These are phyloP conservation scores for Cyclanthera cordifolia DNA, from an alignment of 306 rosid species.

Conservation along the genomic window DNA sequence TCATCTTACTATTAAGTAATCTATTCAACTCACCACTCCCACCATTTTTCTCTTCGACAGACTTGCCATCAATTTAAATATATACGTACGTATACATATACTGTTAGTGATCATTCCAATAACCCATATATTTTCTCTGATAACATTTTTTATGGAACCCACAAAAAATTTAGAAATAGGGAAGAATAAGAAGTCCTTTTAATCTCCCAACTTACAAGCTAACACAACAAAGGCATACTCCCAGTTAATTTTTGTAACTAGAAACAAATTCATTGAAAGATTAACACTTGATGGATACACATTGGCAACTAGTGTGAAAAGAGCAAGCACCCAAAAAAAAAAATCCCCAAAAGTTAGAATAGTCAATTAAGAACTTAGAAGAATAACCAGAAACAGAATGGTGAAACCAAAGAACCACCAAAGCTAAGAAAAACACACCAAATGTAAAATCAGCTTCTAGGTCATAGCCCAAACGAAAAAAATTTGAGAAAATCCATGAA, in stretches of 20 bases:
- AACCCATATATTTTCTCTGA: no score
- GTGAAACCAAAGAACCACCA: not conserved
- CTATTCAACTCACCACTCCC: not conserved
- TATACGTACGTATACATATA: no score
- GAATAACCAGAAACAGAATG: not conserved
- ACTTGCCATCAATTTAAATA: not conserved
- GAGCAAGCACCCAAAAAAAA: no score
- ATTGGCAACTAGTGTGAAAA: no score
- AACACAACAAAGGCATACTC: not conserved
- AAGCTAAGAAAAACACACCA: not conserved
- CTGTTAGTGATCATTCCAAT: not conserved
- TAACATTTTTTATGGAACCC: not conserved
- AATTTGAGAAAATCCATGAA: not conserved
- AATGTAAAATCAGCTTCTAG: not conserved
- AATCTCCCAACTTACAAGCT: not conserved
- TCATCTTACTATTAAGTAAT: not conserved
- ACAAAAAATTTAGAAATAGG: not conserved
- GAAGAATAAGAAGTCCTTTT: not conserved
- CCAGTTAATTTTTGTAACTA: not conserved
- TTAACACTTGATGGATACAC: not conserved
- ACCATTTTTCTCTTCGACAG: not conserved
- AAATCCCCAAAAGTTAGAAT: not conserved
- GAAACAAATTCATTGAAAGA: not conserved
- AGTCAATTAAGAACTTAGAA: not conserved
- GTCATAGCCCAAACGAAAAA: not conserved